Base-by-base conservation (phyloP, 2,329 filamentous ascomycete species). In the Fusarium acutatum region DNA sequence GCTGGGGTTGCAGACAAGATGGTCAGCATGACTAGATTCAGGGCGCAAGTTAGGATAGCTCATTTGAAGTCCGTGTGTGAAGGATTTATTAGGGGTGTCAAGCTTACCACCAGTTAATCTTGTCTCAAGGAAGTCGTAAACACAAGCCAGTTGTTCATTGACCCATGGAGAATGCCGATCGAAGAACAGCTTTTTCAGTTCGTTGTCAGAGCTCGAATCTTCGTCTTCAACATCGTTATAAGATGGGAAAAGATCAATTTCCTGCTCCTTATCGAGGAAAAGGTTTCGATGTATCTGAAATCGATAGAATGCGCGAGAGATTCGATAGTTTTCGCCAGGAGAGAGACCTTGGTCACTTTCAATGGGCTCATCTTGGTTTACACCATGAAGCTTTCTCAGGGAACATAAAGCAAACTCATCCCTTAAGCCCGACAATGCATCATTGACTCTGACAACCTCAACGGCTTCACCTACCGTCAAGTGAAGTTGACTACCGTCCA, bases 221-320 rank as follows among this genome's bases (percentile, higher is more conserved):
- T 47, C 52, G 15, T 61, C 37, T 46, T 62, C 44, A 10, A 47
- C 30, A 1, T 66, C 40, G 32, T 53, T 24, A 22, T 62, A n/a
- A 28, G 40, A 54, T 1, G 62, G 37, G 8, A 71, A 71, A 12
- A 69, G 37, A 35, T 44, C 34, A 35, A 34, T 14, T 14, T 40
- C 56, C n/a, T 69, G 44, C 17, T 61, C 56, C 30, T 37, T 57
- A 18, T 64, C 47, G 11, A 72, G 32, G 26, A 77, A 77, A 18
- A 77, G 58, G 32, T 77, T 76, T 28, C 69, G 53, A 37, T 73
- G 70, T 24, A 76, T 76, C 50, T 77, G 72, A 20, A 77, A 76
- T 20, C 75, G 72, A 49, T 75, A 76, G 15, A 77, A 50, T 14
- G 74, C 74, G 18, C 74, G 66, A 13, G 65, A 71, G 34, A 76